These are phyloP conservation scores for Epichloe glyceriae DNA, from an alignment of 2,329 filamentous ascomycete species.

Conservation along the genomic window DNA sequence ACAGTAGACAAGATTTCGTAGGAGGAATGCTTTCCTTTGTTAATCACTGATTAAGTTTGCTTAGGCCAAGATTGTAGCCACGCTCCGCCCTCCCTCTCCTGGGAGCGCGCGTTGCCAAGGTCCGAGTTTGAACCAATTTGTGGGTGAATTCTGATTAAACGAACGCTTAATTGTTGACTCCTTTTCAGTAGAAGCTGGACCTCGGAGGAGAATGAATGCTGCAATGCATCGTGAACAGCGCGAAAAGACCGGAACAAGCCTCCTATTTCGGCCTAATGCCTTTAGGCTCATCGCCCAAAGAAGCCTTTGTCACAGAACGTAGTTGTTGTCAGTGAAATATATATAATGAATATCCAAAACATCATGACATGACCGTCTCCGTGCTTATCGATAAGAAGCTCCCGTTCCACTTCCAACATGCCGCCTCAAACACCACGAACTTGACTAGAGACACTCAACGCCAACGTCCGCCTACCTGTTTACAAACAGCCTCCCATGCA, in stretches of 20 bases:
- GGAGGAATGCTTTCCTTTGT: background rate
- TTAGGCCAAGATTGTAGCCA: constrained; percentile 1
- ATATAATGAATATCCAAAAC: background rate
- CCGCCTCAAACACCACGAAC: background rate
- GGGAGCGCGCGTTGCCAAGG: background rate
- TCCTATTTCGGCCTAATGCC: background rate
- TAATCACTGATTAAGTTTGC: constrained; percentile 2
- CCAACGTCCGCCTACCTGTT: background rate
- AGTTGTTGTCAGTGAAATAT: background rate
- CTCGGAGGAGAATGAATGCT: background rate
- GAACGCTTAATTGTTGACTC: constrained; percentile 1
- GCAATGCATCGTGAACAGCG: background rate
- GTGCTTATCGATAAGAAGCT: constrained; percentile 6
- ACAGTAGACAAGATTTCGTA: background rate
- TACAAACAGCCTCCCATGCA: background rate
- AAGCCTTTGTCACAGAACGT: background rate
- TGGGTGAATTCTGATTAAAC: background rate
- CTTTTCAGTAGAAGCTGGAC: constrained; percentile 1
- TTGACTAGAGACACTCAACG: background rate
- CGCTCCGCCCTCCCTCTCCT: background rate
- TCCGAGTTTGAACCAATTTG: background rate
- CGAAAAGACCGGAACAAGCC: background rate
- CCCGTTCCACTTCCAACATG: background rate
- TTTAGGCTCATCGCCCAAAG: too few species aligned
- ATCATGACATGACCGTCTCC: background rate